Percentiles rank a stretch among this genome's conserved stretches.
phyloP scores from a whole-genome alignment of 306 rosid genomes.

The Canavalia ensiformis region DNA sequence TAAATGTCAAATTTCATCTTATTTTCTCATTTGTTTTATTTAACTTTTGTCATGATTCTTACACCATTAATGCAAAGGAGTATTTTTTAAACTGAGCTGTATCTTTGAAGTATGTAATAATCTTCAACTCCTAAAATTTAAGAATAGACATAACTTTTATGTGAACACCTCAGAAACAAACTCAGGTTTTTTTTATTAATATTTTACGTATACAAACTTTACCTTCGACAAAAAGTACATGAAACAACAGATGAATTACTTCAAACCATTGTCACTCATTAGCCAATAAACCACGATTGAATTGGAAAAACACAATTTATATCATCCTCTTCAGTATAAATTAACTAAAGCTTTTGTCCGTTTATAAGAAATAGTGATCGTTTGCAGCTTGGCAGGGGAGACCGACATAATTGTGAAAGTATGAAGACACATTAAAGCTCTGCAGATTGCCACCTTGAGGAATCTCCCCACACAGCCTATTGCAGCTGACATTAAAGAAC shows the following conservation, averaged over 20 bases:
- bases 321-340: neutral
- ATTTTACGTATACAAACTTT: neutral
- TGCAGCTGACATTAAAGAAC: conserved; percentile 25
- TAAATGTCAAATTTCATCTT: too few relatives aligned
- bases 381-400: conserved; percentile 35
- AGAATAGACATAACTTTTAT: neutral
- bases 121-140: neutral
- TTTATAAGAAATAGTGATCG: neutral
- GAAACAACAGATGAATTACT: neutral
- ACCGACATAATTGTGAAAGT: conserved; percentile 13
- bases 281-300: neutral
- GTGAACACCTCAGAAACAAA: neutral
- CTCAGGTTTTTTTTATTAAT: neutral
- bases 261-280: neutral
- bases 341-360: neutral
- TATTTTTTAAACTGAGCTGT: too few relatives aligned
- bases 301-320: neutral
- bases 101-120: neutral
- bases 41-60: too few relatives aligned
- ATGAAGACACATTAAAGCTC: neutral
- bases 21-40: too few relatives aligned
- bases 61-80: too few relatives aligned
- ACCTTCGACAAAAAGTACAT: neutral
- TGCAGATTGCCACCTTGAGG: conserved; percentile 8
- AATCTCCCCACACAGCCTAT: conserved; percentile 34